Evolutionary conservation across 1,284 basidiomycete genomes (phyloP), one percentile per base, ranked within the genome.

Genomic region (Cutaneotrichosporon sp.): DNA sequence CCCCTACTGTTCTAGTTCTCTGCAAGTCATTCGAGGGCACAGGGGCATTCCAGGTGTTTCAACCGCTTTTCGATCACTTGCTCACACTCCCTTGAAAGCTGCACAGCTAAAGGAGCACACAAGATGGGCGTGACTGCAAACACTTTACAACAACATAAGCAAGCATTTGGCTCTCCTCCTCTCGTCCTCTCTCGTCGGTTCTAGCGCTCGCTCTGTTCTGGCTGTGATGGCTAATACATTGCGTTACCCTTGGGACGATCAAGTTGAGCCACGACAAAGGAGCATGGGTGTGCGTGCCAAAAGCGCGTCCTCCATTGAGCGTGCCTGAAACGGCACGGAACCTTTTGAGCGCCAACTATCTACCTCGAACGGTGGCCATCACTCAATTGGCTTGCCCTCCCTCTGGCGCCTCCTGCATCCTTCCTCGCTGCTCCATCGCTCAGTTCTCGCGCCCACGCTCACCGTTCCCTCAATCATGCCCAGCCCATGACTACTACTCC

Each of bases 401-500:
- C 49, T 26, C 47, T 10, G 5, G 10, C n/a, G 22, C 49, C 26
- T 49, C n/a, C 21, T 49, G 5, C 40, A 6, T 49, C 47, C 47
- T 49, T 49, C 10, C 47, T 49, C 5, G 14, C 40, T 42, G 18
- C 42, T 46, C 42, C 9, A n/a, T 16, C 49, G 4, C 49, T 26
- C 49, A 30, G 22, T 14, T 22, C 22, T 50, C 26, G 22, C 49
- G 22, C 49, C 22, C 13, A 13, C 51, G 8, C 55, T 36, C 53
- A 38, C 18, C 11, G 11, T 52, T 30, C 9, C 13, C 51, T 13
- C 26, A 21, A 30, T 21, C 38, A 56, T 56, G 55, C 55, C 38
- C 13, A 56, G 21, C 55, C 38, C 55, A 56, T 56, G 55, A 56
- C 38, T 31, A 56, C 38, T 8, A 26, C n/a, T 36, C 18, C 36